Conservation (phyloP, 129 eudicot genomes). For the Tanacetum coccineum region DNA sequence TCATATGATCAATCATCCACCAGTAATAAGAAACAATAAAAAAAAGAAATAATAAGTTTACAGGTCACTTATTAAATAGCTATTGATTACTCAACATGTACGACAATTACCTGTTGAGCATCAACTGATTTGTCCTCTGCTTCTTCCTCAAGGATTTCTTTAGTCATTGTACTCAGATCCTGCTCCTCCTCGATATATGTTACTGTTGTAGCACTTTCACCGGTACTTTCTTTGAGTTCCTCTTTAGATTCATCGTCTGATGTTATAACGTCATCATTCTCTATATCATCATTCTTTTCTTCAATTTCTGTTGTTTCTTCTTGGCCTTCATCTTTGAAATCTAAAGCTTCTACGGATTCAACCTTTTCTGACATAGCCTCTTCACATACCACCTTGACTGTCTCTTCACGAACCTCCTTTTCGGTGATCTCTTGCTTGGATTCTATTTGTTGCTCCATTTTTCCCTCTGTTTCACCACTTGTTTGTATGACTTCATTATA, state of each 20-base stretch:
- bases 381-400: constrained; percentile 12
- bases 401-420: constrained; percentile 8
- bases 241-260: constrained; percentile 6
- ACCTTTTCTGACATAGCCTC: neutral
- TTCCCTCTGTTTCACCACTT: constrained; percentile 4
- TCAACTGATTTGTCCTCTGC: constrained; percentile 19
- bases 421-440: neutral
- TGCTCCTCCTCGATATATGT: constrained; percentile 16
- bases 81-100: constrained; percentile 3
- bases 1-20: too few species aligned
- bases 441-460: neutral
- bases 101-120: constrained; percentile 17
- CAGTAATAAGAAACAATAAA: too few species aligned
- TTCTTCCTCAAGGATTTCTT: constrained; percentile 21
- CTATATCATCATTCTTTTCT: constrained; percentile 9
- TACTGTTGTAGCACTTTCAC: constrained; percentile 5
- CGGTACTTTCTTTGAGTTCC: constrained; percentile 17
- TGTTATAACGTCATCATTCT: constrained; percentile 12
- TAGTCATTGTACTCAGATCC: constrained; percentile 2
- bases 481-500: constrained; percentile 25
- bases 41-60: too few species aligned
- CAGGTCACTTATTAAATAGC: neutral
- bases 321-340: constrained; percentile 2
- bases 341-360: neutral
- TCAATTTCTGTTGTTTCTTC: neutral